Conservation (phyloP, 768 basidiomycete species). For the Gloeopeniophorella convolvens region DNA sequence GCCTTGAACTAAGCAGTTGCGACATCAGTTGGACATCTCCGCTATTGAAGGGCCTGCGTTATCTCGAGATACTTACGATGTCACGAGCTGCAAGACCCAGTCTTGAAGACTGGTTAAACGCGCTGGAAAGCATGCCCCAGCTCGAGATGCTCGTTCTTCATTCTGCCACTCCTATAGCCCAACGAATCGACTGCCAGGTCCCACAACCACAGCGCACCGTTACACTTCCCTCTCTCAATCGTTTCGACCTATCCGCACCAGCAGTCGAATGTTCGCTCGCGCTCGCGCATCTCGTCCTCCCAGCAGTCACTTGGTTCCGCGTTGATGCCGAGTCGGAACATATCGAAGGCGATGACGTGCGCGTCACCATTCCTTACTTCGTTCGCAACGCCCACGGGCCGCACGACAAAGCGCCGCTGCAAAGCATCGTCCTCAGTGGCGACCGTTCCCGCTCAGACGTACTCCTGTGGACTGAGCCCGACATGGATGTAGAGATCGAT, state of each 20-base stretch:
- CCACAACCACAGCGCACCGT: neutral
- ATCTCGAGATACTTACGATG: neutral
- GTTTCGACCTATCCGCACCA: neutral
- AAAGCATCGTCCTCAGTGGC: neutral
- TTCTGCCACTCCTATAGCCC: neutral
- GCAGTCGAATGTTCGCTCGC: neutral
- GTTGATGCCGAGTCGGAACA: neutral
- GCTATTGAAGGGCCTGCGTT: constrained; percentile 3
- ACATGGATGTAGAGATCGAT: neutral
- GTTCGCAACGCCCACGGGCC: neutral
- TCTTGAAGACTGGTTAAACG: constrained; percentile 7
- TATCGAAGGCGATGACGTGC: neutral
- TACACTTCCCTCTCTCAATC: neutral
- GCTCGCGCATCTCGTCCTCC: constrained; percentile 8
- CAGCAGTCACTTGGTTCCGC: neutral
- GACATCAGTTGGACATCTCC: constrained; percentile 4
- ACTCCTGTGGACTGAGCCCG: neutral
- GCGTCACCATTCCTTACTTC: neutral
- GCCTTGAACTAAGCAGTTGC: neutral
- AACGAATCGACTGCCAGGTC: neutral
- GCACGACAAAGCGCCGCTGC: constrained; percentile 2
- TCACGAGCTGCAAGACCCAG: neutral
- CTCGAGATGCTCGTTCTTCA: constrained; percentile 3
- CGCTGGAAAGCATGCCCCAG: constrained; percentile 7
- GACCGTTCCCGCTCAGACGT: neutral